Percentiles rank a stretch among this genome's conserved stretches.
phyloP scores from a whole-genome alignment of 2,329 filamentous ascomycete genomes.

The Fusarium beomiforme region DNA sequence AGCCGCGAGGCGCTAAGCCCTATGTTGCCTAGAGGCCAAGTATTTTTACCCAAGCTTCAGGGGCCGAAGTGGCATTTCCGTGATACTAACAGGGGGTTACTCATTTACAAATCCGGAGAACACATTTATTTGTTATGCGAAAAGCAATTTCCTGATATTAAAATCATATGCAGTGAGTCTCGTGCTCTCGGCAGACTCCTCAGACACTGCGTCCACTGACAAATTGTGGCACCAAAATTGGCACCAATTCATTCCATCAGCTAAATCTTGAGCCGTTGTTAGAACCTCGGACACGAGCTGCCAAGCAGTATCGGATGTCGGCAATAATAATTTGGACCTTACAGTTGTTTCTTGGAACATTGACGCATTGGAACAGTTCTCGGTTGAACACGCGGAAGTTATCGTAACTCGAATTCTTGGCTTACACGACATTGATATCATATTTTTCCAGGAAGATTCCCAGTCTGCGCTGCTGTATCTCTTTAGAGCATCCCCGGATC shows the following conservation, averaged over 20 bases:
- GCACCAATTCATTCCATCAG: constrained; percentile 13
- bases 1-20: constrained; percentile 26
- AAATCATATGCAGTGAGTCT: background rate
- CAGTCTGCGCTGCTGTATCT: constrained; percentile 36
- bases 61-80: constrained; percentile 15
- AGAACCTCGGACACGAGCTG: constrained; percentile 3
- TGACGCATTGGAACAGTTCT: constrained; percentile 30
- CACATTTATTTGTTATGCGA: background rate
- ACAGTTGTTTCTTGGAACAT: constrained; percentile 49
- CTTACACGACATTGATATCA: background rate
- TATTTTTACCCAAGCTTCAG: constrained; percentile 30
- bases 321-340: constrained; percentile 26
- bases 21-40: background rate
- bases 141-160: constrained; percentile 15
- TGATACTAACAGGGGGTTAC: constrained; percentile 19
- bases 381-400: constrained; percentile 35
- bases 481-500: constrained; percentile 39
- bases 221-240: background rate
- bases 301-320: constrained; percentile 31
- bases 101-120: background rate
- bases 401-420: constrained; percentile 43
- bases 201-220: background rate
- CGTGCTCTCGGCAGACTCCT: background rate
- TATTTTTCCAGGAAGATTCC: constrained; percentile 25
- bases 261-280: constrained; percentile 3